A percentile compares a stretch with the other conserved stretches of the same genome.
phyloP scores from a whole-genome alignment of 805 yeast species.

The Isabelozyma gotoi region DNA sequence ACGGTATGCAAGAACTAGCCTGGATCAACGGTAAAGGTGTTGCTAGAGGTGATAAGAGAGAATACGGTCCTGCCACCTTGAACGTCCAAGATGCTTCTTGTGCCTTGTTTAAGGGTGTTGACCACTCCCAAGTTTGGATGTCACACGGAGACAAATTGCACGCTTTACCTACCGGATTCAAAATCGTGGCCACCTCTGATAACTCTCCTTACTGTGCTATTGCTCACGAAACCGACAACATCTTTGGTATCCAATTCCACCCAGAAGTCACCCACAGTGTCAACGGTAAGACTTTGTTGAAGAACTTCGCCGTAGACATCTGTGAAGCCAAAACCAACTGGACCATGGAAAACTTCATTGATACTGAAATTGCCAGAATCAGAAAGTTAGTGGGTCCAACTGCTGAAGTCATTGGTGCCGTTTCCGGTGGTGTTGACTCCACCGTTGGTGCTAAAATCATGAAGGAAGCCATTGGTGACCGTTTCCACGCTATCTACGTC shows the following conservation, averaged over 20 bases:
- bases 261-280: conserved; percentile 98
- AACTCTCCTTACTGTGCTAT: conserved; percentile 97
- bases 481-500: conserved; percentile 97
- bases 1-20: conserved; percentile 98
- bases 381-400: conserved; percentile 91
- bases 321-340: conserved; percentile 88
- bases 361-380: conserved; percentile 92
- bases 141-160: conserved; percentile 96
- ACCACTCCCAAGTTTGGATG: conserved; percentile 98
- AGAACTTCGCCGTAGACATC: conserved; percentile 89
- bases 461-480: conserved; percentile 97
- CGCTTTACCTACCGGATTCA: conserved; percentile 86
- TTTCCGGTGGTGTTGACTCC: conserved; percentile 99
- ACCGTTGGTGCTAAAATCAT: conserved; percentile 98
- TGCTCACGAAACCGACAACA: conserved; percentile 66
- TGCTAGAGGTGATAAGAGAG: conserved; percentile 94
- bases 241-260: conserved; percentile 97
- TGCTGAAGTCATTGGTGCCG: conserved; percentile 99
- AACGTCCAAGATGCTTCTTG: conserved; percentile 66
- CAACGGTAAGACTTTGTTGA: conserved; percentile 82
- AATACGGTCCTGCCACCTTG: conserved; percentile 94
- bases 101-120: conserved; percentile 82
- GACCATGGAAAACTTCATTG: conserved; percentile 98
- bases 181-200: conserved; percentile 83
- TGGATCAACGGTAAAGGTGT: conserved; percentile 96